These are phyloP conservation scores for Blastobotrys ciferrii DNA, from an alignment of 1,139 yeast genomes.

Conservation along the genomic window DNA sequence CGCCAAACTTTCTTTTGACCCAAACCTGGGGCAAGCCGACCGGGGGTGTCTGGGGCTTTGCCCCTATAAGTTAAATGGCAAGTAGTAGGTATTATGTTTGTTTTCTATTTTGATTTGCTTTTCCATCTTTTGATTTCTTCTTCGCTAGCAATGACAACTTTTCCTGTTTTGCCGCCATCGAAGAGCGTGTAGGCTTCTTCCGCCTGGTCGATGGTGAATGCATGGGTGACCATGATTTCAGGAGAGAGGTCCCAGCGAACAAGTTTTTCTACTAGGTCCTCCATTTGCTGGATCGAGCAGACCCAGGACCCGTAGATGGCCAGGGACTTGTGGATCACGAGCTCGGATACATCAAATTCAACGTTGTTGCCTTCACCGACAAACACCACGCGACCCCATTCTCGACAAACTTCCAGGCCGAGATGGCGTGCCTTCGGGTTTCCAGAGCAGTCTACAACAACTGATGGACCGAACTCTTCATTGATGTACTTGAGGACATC, in stretches of 20 bases:
- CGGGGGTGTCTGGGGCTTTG: too few species aligned
- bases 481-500: slow-evolving; percentile 14
- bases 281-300: slow-evolving; percentile 20
- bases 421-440: slow-evolving; percentile 18
- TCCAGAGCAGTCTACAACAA: slow-evolving; percentile 21
- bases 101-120: neutral
- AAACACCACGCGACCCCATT: slow-evolving; percentile 22
- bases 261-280: slow-evolving; percentile 20
- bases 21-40: too few species aligned
- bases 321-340: slow-evolving; percentile 21
- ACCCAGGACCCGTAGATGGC: slow-evolving; percentile 22
- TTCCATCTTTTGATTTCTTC: slow-evolving; percentile 18
- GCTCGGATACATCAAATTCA: slow-evolving; percentile 18
- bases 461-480: slow-evolving; percentile 19
- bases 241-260: slow-evolving; percentile 19
- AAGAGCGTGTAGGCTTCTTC: slow-evolving; percentile 19
- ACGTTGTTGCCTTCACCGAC: slow-evolving; percentile 22
- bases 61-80: too few species aligned
- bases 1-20: too few species aligned
- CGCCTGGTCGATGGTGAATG: slow-evolving; percentile 17
- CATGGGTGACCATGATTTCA: slow-evolving; percentile 20
- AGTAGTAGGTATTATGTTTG: too few species aligned
- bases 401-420: slow-evolving; percentile 20
- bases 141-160: slow-evolving; percentile 17
- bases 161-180: slow-evolving; percentile 20